Evolutionary conservation across 1,139 yeast species (phyloP), one percentile per base, ranked within the genome.

Genomic region (Hyphopichia khmerensis): DNA sequence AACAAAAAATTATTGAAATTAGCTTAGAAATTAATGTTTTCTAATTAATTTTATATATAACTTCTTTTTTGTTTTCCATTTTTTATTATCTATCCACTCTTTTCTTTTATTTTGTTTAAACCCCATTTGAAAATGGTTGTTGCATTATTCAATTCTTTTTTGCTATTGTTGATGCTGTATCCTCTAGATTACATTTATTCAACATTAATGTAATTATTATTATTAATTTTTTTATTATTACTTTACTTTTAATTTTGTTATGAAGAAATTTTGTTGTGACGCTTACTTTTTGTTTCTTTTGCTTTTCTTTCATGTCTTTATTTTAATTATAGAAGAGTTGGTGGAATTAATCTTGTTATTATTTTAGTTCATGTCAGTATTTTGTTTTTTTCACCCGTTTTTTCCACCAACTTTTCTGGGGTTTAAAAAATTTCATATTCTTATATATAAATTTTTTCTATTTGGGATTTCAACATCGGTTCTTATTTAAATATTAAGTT

Each of bases 161-260:
- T 32, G 34, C 41, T 60, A 52, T 64, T 67, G 73, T 67, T 66
- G 69, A 65, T 69, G 73, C 72, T 62, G 64, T 65, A 59, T 58
- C 65, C 61, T 51, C 47, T 29, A 24, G 63, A 64, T 73, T 75
- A 69, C 83, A 77, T 77, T 78, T 77, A 78, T 79, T 79, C 84
- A 79, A 79, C 84, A 79, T 78, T 77, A 77, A 77, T 77, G 83
- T 75, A 73, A 72, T 74, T 54, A 43, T 44, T 48, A 49, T 46
- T 51, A 44, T 47, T 48, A 51, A 49, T 49, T 55, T 53, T 55
- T 49, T 45, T 51, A 49, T 46, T 40, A 40, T 39, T 42, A 44
- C 40, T 48, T 48, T 43, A 39, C 43, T 38, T 43, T 36, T 33
- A 38, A 40, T 42, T 38, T 43, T 45, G 34, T 41, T 41, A 38